Percentiles rank a stretch among this genome's conserved stretches.
These are phyloP conservation scores for Fragaria vesca DNA, from an alignment of 306 rosid species.

Conservation along the genomic window DNA sequence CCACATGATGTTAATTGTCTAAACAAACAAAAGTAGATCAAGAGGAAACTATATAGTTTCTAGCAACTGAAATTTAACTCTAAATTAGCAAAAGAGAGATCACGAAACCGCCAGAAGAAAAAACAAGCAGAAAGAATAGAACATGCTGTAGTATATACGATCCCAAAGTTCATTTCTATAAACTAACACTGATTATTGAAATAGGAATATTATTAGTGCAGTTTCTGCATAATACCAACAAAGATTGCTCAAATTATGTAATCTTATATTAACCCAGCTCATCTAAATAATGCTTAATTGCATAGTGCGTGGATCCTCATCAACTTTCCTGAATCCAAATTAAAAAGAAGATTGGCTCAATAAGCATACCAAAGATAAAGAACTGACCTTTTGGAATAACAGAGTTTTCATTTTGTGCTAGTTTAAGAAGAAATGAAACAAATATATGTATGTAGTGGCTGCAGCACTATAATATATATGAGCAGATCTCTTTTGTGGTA, in stretches of 20 bases:
- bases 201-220: conserved; percentile 17
- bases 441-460: conserved; percentile 35
- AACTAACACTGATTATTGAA: conserved; percentile 15
- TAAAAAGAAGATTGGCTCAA: conserved; percentile 1
- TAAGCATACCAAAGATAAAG: conserved; percentile 28
- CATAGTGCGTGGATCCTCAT: conserved; percentile 36
- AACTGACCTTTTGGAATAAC: neutral
- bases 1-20: neutral
- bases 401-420: neutral
- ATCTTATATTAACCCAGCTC: conserved; percentile 5
- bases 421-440: conserved; percentile 3
- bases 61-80: neutral
- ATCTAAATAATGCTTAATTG: conserved; percentile 19
- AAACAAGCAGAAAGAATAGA: conserved; percentile 22
- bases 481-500: conserved; percentile 35
- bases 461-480: conserved; percentile 35
- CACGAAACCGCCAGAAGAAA: conserved; percentile 11
- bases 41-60: neutral
- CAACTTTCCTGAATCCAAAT: conserved; percentile 17
- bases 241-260: neutral
- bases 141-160: conserved; percentile 28
- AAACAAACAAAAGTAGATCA: neutral
- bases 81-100: conserved; percentile 1
- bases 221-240: conserved; percentile 23
- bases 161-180: conserved; percentile 12